These are phyloP conservation scores for Alternaria viburni DNA, from an alignment of 2,329 filamentous ascomycete genomes.

Conservation along the genomic window DNA sequence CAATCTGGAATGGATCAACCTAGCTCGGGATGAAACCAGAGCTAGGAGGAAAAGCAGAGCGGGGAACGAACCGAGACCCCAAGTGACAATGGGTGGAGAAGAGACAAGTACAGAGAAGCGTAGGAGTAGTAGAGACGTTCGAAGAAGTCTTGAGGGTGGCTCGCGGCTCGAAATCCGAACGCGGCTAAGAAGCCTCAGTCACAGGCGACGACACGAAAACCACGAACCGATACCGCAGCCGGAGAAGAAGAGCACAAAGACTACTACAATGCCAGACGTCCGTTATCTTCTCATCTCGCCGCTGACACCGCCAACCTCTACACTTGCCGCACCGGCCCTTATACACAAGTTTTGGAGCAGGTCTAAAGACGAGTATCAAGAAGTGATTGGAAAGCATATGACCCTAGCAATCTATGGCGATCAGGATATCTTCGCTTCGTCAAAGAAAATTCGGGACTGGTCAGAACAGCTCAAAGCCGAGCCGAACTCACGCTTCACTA, in stretches of 20 bases:
- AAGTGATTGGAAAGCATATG: slow-evolving; percentile 31
- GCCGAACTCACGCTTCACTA: slow-evolving; percentile 42
- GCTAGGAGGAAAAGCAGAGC: slow-evolving; percentile 35
- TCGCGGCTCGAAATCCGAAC: slow-evolving; percentile 46
- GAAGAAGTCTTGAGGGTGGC: slow-evolving; percentile 37
- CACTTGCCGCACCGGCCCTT: slow-evolving; percentile 41
- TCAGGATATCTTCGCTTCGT: slow-evolving; percentile 74
- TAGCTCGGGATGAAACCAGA: slow-evolving; percentile 29
- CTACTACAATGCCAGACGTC: slow-evolving; percentile 27
- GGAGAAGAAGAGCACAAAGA: neutral
- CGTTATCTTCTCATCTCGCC: slow-evolving; percentile 57
- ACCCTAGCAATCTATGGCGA: slow-evolving; percentile 78
- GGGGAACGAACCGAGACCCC: slow-evolving; percentile 26
- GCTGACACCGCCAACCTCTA: slow-evolving; percentile 52
- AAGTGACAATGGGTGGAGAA: slow-evolving; percentile 54
- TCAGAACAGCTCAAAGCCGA: slow-evolving; percentile 56
- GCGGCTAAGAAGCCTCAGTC: slow-evolving; percentile 37
- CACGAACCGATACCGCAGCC: slow-evolving; percentile 11
- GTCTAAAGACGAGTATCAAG: slow-evolving; percentile 11
- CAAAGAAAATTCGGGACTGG: slow-evolving; percentile 72
- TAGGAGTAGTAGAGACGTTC: slow-evolving; percentile 51
- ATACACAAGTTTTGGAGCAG: slow-evolving; percentile 37
- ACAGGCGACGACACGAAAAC: slow-evolving; percentile 22
- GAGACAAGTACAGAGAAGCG: slow-evolving; percentile 52
- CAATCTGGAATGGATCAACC: slow-evolving; percentile 53